Conservation (phyloP, 2,329 filamentous ascomycete species). For the Dendryphion nanum region DNA sequence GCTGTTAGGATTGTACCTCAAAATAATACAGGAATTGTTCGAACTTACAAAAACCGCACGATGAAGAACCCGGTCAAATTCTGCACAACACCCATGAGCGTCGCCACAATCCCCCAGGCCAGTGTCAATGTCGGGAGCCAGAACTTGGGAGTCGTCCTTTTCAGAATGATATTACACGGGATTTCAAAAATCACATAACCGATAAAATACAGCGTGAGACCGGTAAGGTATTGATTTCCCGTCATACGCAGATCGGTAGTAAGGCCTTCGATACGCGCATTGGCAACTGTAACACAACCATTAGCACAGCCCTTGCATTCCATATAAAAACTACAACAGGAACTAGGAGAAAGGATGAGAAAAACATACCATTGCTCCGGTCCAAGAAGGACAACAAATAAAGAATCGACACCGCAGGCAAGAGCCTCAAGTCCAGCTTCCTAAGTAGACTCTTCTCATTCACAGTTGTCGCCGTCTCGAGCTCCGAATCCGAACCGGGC, state of each 20-base stretch:
- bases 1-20: background rate
- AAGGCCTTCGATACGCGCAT: conserved; percentile 45
- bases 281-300: conserved; percentile 42
- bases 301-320: no score
- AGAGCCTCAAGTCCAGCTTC: conserved; percentile 49
- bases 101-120: conserved; percentile 50
- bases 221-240: conserved; percentile 59
- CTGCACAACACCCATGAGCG: conserved; percentile 50
- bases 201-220: conserved; percentile 65
- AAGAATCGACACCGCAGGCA: conserved; percentile 44
- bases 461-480: conserved; percentile 33
- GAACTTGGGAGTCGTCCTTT: conserved; percentile 55
- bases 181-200: conserved; percentile 54
- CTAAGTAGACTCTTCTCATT: conserved; percentile 59
- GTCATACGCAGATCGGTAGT: conserved; percentile 32
- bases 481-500: conserved; percentile 22
- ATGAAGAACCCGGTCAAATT: conserved; percentile 48
- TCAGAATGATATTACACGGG: conserved; percentile 62
- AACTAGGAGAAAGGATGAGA: background rate
- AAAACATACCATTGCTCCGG: conserved; percentile 31
- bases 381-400: conserved; percentile 43
- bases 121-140: conserved; percentile 50
- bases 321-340: background rate
- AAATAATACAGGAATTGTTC: background rate
- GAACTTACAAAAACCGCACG: conserved; percentile 46